phyloP scores from a whole-genome alignment of 345 rosid genomes.

The Conringia planisiliqua region DNA sequence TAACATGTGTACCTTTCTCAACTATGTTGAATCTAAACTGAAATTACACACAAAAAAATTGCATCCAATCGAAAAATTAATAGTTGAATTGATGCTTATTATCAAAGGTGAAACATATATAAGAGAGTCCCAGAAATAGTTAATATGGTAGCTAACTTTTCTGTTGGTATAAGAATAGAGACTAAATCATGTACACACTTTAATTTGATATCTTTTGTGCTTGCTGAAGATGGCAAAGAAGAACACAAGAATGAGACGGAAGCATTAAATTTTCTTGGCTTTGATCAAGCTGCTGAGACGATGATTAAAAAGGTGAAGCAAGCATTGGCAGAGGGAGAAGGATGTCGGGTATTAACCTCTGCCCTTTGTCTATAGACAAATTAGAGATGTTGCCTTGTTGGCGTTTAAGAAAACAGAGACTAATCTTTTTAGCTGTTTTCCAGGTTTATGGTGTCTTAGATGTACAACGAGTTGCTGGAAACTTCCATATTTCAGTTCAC shows the following conservation, averaged over 20 bases:
- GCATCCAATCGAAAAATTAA: neutral
- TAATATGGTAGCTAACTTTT: neutral
- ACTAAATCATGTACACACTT: neutral
- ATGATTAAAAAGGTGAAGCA: slow-evolving; percentile 91
- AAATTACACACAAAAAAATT: neutral
- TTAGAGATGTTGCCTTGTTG: neutral
- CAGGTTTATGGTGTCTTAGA: slow-evolving; percentile 93
- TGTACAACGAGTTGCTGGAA: slow-evolving; percentile 99
- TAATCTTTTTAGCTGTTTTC: slow-evolving; percentile 26
- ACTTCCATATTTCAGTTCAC: slow-evolving; percentile 96
- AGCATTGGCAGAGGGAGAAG: slow-evolving; percentile 82
- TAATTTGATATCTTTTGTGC: neutral
- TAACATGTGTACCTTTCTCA: neutral
- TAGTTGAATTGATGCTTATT: neutral
- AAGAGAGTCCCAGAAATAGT: slow-evolving; percentile 15
- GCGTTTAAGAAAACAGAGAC: neutral
- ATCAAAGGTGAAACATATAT: neutral
- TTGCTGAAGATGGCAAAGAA: slow-evolving; percentile 59
- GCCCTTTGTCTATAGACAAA: slow-evolving; percentile 9
- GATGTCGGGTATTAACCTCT: slow-evolving; percentile 69
- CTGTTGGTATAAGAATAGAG: neutral
- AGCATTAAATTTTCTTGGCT: slow-evolving; percentile 50
- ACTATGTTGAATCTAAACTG: neutral
- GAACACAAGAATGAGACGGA: slow-evolving; percentile 54
- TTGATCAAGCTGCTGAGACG: slow-evolving; percentile 77